Evolutionary conservation across 495 filamentous ascomycete genomes (phyloP).

Genomic region (Geoglossum glabrum): DNA sequence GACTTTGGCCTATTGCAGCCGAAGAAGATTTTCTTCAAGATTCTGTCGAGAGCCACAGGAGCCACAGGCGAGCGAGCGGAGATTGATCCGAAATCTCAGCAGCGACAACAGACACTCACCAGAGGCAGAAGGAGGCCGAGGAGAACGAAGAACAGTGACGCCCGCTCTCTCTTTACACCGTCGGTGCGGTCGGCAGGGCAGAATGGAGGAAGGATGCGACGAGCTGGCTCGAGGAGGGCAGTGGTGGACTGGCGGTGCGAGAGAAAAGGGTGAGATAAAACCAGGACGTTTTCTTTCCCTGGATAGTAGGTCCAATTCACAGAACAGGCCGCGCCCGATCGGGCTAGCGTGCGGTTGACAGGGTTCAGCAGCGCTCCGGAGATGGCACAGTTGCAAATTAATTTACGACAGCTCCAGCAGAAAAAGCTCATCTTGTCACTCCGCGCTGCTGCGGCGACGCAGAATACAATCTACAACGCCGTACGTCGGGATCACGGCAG

Average conservation of each 20-base stretch:
- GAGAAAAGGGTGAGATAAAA: neutral
- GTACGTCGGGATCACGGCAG: too few relatives aligned
- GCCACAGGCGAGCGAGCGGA: neutral
- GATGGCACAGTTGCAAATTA: neutral
- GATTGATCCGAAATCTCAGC: neutral
- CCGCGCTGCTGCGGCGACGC: neutral
- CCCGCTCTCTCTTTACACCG: neutral
- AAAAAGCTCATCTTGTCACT: neutral
- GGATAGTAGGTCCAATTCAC: neutral
- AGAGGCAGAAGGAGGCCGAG: neutral
- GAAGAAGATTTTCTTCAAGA: constrained; percentile 1
- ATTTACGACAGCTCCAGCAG: neutral
- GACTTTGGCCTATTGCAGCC: neutral
- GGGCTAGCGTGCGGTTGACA: neutral
- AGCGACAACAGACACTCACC: neutral
- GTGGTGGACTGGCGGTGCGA: neutral
- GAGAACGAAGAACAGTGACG: neutral
- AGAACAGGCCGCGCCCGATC: neutral
- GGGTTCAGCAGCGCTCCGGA: neutral
- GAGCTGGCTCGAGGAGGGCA: neutral
- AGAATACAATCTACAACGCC: too few relatives aligned
- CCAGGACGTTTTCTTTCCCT: neutral
- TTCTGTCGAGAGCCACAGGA: neutral
- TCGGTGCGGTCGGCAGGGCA: neutral
- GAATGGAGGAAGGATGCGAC: neutral